Conservation (phyloP, 2,329 filamentous ascomycete genomes). For the Fusarium sp. region DNA sequence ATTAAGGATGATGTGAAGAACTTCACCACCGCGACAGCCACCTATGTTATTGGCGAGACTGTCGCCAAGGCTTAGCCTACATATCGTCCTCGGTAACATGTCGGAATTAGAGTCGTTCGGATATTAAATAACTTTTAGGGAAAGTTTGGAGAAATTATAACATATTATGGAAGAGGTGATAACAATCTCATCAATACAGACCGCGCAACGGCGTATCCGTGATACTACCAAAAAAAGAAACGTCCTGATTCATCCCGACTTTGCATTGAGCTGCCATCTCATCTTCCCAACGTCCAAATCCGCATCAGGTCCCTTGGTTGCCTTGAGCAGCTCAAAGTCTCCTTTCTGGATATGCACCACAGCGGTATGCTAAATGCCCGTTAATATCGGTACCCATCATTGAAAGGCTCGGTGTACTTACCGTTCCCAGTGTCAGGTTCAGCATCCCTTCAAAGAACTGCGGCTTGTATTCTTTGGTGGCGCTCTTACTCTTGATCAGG, state of each 20-base stretch:
- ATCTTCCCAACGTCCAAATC: slow-evolving; percentile 7
- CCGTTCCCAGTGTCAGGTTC: slow-evolving; percentile 17
- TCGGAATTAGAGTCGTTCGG: fast-evolving
- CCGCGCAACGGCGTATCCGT: fast-evolving
- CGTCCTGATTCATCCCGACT: not conserved
- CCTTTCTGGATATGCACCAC: slow-evolving; percentile 4
- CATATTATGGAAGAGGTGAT: not conserved
- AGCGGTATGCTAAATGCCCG: not conserved
- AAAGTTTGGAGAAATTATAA: fast-evolving
- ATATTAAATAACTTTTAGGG: fast-evolving
- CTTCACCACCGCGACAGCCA: not conserved
- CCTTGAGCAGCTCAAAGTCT: slow-evolving; percentile 2
- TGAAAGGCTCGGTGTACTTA: fast-evolving
- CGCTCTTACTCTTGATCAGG: not conserved
- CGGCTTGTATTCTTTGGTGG: not conserved
- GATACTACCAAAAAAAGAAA: not conserved
- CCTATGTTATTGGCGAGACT: not conserved
- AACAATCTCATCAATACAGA: not conserved
- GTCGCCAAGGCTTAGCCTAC: not conserved
- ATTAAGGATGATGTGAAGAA: slow-evolving; percentile 7
- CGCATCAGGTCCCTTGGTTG: not conserved
- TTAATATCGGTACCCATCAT: fast-evolving
- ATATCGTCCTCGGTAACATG: fast-evolving
- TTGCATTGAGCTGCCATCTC: slow-evolving; percentile 1
- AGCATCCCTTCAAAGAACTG: slow-evolving; percentile 11